Base-by-base conservation (phyloP, 208 protist genomes). In the Wallacemonas sp. region DNA sequence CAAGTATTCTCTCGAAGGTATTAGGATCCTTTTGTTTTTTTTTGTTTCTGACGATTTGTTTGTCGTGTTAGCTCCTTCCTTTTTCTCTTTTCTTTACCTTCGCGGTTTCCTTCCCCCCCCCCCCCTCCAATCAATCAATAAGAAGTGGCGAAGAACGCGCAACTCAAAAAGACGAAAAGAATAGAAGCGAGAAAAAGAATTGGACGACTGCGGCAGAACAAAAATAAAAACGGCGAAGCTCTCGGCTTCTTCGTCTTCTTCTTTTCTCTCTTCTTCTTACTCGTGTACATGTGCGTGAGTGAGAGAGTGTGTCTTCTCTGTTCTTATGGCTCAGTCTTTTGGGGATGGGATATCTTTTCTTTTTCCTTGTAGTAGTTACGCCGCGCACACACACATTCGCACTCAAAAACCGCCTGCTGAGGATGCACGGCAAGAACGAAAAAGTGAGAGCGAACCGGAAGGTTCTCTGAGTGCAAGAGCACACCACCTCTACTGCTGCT, bases 211-310 rank as follows among this genome's bases (percentile, higher is more conserved):
- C 55, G 58, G 32, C 6, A 24, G 48, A 61, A 54, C 5, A 38
- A 48, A 68, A 2, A 29, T 24, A 54, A 50, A 68, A 53, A 52
- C 15, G 9, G 41, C 34, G 44, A 39, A 8, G 1, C n/a, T n/a
- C n/a, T 48, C 5, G 48, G 6, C 27, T 45, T 73, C 30, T 53
- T 58, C 65, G 21, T 55, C 42, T 63, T 59, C 58, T 24, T 19
- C 68, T 64, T 65, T 8, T 38, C 22, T 55, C 44, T 1, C 33
- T 62, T 50, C 26, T 36, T 60, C 13, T 39, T 2, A 6, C 17
- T 52, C 60, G 8, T 45, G 10, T 45, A 41, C 10, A 34, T 57
- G 26, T 24, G 45, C 21, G 58, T 30, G 22, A 44, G 45, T 36
- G 45, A 50, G 3, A 29, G 42, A 19, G n/a, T 63, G 26, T 46